Conservation (phyloP, 2,329 filamentous ascomycete species). For the Exophiala bonariae region DNA sequence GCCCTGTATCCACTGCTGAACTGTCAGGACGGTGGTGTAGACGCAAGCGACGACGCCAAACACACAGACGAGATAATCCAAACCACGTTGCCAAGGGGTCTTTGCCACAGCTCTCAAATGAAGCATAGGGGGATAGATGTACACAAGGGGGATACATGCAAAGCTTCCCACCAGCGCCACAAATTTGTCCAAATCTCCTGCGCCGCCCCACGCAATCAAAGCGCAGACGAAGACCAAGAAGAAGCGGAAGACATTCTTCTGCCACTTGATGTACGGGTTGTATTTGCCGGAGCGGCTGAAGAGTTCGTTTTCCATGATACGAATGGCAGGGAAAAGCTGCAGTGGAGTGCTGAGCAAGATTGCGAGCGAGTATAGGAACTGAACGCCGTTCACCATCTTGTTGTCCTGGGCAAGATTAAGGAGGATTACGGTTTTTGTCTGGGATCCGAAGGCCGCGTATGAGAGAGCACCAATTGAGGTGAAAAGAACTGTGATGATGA, state of each 20-base stretch:
- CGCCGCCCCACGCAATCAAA: conserved; percentile 85
- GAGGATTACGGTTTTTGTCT: conserved; percentile 94
- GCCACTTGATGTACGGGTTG: conserved; percentile 98
- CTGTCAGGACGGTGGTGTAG: conserved; percentile 85
- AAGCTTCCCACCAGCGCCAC: conserved; percentile 95
- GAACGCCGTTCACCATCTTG: conserved; percentile 91
- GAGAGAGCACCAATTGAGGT: conserved; percentile 87
- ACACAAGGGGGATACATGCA: conserved; percentile 94
- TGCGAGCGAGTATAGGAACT: conserved; percentile 97
- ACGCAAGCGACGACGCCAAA: conserved; percentile 86
- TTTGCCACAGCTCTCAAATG: conserved; percentile 80
- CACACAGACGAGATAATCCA: conserved; percentile 74
- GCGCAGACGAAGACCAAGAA: conserved; percentile 86
- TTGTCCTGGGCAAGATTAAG: conserved; percentile 95
- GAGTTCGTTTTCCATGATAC: conserved; percentile 90
- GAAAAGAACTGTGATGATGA: conserved; percentile 90
- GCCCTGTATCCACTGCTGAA: conserved; percentile 79
- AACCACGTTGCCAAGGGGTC: conserved; percentile 63
- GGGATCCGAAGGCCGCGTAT: conserved; percentile 92
- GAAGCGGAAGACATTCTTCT: conserved; percentile 97
- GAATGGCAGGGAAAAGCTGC: conserved; percentile 96
- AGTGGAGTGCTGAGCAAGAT: conserved; percentile 92
- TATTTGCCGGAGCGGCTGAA: conserved; percentile 96
- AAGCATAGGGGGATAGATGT: conserved; percentile 95
- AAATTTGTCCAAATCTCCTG: conserved; percentile 94